Base-by-base conservation (phyloP, 192 early-diverging fungal genomes). In the Mortierella antarctica region DNA sequence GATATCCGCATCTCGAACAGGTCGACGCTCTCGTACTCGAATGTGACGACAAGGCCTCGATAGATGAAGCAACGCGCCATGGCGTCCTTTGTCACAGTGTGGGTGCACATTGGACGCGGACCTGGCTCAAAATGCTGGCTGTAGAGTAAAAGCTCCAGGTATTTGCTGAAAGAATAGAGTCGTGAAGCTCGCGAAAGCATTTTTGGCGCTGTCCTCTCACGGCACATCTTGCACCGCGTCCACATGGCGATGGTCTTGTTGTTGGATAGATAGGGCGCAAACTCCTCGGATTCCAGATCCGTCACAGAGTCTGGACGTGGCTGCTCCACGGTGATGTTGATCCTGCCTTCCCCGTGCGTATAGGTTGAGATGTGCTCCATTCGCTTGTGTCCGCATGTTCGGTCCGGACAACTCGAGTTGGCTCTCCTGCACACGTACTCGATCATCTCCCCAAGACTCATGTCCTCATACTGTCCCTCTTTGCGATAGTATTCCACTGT, bases 91-190 rank as follows among this genome's bases (percentile, higher is more conserved):
- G 31, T 74, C 60, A 55, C 59, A 13, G 59, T 21, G 21, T 87
- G 73, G 85, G 87, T 42, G 89, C 81, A 82, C 87, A 90, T 71
- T 89, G 92, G 10, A 77, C 74, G 67, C 5, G 86, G 88, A 5
- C 60, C 58, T 4, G 86, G 88, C 7, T 57, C 54, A 60, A 95
- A 86, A 0, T 74, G 67, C 4, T 82, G 71, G 70, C 88, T 89
- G 78, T 98, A 97, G 51, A 96, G 92, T 0, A 93, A 75, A 2
- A 95, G 77, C 70, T 98, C 97, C 14, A 98, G 83, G 71, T 95
- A 98, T 82, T 98, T 98, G 31, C 93, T 96, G 87, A 97, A 97
- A 4, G 97, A 98, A 70, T 93, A 96, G 21, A 89, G 84, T 86
- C 91, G 91, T 1, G 94, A 88, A 18, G 90, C 92, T 44, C 86